phyloP scores from a whole-genome alignment of 495 filamentous ascomycete genomes.

The Penicillium alfredii region DNA sequence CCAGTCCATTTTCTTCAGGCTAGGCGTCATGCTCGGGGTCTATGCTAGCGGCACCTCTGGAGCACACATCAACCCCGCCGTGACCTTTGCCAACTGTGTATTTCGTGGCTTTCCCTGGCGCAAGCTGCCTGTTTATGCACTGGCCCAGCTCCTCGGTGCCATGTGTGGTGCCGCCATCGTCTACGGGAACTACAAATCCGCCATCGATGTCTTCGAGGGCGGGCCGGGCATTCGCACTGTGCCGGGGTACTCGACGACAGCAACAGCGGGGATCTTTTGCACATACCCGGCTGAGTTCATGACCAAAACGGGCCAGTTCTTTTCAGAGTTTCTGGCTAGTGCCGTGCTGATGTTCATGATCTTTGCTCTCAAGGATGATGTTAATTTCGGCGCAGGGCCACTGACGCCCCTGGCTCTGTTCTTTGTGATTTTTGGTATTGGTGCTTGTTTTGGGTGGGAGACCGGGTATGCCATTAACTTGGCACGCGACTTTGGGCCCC shows the following conservation, averaged over 20 bases:
- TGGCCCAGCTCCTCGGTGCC: conserved; percentile 51
- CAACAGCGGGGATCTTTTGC: conserved; percentile 60
- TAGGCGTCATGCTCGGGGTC: conserved; percentile 62
- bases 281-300: conserved; percentile 60
- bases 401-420: conserved; percentile 53
- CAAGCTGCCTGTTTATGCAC: conserved; percentile 47
- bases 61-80: conserved; percentile 59
- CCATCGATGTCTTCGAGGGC: conserved; percentile 52
- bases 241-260: conserved; percentile 47
- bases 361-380: conserved; percentile 59
- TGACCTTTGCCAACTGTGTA: conserved; percentile 58
- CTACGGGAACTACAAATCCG: conserved; percentile 52
- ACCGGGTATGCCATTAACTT: conserved; percentile 66
- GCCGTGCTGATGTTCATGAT: conserved; percentile 61
- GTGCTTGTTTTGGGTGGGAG: conserved; percentile 64
- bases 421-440: conserved; percentile 61
- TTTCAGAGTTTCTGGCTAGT: conserved; percentile 58
- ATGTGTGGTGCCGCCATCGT: conserved; percentile 50
- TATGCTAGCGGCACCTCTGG: conserved; percentile 55
- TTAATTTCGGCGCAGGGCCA: conserved; percentile 42
- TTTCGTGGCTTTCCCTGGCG: conserved; percentile 58
- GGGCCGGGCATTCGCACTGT: conserved; percentile 50
- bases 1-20: conserved; percentile 12
- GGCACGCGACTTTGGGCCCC: conserved; percentile 60
- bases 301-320: conserved; percentile 53